These are phyloP conservation scores for Xylaria acuta DNA, from an alignment of 495 filamentous ascomycete genomes.

Conservation along the genomic window DNA sequence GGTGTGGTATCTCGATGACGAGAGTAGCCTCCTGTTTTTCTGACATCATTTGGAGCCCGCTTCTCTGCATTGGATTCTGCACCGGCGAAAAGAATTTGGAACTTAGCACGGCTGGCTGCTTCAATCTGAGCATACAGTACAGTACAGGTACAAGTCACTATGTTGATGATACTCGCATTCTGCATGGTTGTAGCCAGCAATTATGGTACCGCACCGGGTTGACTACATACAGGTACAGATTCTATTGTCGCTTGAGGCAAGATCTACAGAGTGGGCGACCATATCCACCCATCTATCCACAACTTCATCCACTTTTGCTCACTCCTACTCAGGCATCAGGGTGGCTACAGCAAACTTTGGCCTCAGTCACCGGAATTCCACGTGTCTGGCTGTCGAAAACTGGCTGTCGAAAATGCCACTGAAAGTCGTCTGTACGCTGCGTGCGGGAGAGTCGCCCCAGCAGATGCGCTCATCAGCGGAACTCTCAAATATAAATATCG, in stretches of 20 bases:
- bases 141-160: neutral
- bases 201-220: neutral
- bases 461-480: neutral
- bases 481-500: constrained; percentile 34
- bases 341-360: constrained; percentile 13
- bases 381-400: constrained; percentile 19
- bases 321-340: constrained; percentile 20
- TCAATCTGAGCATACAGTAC: neutral
- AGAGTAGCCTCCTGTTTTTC: neutral
- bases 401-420: constrained; percentile 16
- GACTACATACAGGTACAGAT: neutral
- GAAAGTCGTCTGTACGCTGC: constrained; percentile 17
- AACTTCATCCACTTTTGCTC: constrained; percentile 35
- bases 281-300: constrained; percentile 41
- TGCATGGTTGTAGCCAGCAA: neutral
- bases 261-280: constrained; percentile 22
- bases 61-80: neutral
- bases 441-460: constrained; percentile 27
- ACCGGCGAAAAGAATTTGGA: neutral
- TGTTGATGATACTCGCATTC: neutral
- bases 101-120: neutral
- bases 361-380: constrained; percentile 7
- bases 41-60: constrained; percentile 22
- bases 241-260: constrained; percentile 9
- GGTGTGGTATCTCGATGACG: neutral